A percentile compares a stretch with the other conserved stretches of the same genome.
Conservation (phyloP, 371 early-diverging fungal species). For the Dichotomocladium elegans region DNA sequence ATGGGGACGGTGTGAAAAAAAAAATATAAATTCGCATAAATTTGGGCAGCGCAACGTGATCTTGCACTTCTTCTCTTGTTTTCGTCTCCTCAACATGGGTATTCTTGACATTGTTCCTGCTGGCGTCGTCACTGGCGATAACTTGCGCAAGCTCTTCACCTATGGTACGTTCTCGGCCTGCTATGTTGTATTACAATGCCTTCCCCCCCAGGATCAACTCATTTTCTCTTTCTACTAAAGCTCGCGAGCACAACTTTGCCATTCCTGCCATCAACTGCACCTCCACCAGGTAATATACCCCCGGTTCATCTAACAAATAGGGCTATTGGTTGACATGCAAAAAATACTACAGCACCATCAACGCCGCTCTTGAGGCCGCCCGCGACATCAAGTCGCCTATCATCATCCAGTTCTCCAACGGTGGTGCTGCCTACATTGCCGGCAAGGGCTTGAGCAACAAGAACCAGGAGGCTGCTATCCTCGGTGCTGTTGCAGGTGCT, state of each 20-base stretch:
- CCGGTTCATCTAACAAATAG: too few relatives aligned
- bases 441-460: constrained; percentile 88
- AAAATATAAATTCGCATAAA: too few relatives aligned
- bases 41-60: too few relatives aligned
- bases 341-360: constrained; percentile 70
- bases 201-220: too few relatives aligned
- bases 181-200: background rate
- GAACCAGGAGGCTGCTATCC: constrained; percentile 79
- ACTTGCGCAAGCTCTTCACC: constrained; percentile 76
- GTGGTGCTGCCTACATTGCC: constrained; percentile 84
- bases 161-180: constrained; percentile 29
- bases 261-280: constrained; percentile 93
- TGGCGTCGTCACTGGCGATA: constrained; percentile 87
- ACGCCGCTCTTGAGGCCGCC: constrained; percentile 89
- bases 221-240: too few relatives aligned
- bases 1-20: background rate
- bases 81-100: constrained; percentile 46
- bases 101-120: constrained; percentile 78
- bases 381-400: constrained; percentile 85
- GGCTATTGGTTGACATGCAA: too few relatives aligned
- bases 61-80: background rate
- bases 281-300: constrained; percentile 67
- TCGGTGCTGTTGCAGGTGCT: constrained; percentile 88
- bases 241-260: constrained; percentile 69
- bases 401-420: constrained; percentile 90